Percentiles rank a stretch among this genome's conserved stretches.
phyloP scores from a whole-genome alignment of 2,329 filamentous ascomycete species.

The Claviceps africana region DNA sequence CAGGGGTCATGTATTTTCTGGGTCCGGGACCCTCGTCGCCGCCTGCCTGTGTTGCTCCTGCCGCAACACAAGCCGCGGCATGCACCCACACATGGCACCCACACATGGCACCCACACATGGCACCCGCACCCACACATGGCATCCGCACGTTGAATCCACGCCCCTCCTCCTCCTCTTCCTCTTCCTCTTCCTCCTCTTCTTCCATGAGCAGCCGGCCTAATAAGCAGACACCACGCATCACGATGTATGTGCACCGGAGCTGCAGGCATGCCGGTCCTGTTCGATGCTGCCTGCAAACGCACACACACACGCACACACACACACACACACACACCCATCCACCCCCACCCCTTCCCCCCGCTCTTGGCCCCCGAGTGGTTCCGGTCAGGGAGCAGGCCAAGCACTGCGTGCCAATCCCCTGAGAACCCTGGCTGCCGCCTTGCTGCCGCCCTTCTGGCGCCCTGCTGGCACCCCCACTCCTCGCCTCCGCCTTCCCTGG shows the following conservation, averaged over 20 bases:
- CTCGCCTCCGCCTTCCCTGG: background rate
- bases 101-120: background rate
- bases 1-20: background rate
- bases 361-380: background rate
- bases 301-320: too few relatives aligned
- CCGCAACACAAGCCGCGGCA: background rate
- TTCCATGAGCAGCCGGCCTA: background rate
- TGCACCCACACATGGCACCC: background rate
- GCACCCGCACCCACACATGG: too few relatives aligned
- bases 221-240: background rate
- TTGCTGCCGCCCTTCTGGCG: too few relatives aligned
- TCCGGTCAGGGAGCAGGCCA: background rate
- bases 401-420: background rate
- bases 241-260: background rate
- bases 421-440: background rate
- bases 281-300: background rate
- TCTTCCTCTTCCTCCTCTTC: too few relatives aligned
- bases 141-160: too few relatives aligned
- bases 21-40: background rate
- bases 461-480: background rate
- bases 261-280: background rate
- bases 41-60: background rate
- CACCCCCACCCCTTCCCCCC: background rate
- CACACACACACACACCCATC: too few relatives aligned
- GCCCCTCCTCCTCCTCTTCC: too few relatives aligned